Conservation (phyloP, 768 basidiomycete species). For the Tulasnella sp. region DNA sequence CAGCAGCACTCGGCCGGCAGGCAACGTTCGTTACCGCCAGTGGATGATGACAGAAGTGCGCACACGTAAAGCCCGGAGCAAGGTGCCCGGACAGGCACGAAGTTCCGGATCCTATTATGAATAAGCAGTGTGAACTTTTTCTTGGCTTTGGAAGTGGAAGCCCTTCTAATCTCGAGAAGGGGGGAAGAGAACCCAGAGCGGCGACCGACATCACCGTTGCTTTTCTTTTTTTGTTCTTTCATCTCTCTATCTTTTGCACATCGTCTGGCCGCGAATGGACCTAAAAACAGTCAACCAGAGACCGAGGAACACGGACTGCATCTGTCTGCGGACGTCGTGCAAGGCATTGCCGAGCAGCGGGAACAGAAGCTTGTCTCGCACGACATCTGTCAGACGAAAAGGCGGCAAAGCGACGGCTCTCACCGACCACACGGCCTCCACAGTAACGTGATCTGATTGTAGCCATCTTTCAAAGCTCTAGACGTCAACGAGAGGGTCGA, state of each 20-base stretch:
- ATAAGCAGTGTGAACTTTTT: background rate
- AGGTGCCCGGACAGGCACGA: background rate
- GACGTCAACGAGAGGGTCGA: slow-evolving; percentile 9
- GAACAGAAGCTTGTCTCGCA: background rate
- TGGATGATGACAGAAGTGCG: background rate
- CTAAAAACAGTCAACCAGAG: background rate
- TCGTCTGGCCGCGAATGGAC: background rate
- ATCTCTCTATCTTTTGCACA: background rate
- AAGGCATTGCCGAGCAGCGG: background rate
- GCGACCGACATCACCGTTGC: background rate
- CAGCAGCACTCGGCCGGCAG: too few species aligned
- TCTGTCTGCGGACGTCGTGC: background rate
- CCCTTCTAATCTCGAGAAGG: background rate
- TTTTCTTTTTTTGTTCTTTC: background rate
- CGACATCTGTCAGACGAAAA: background rate
- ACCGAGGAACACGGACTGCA: background rate
- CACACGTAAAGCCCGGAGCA: background rate
- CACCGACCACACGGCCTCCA: background rate
- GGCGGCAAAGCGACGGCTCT: background rate
- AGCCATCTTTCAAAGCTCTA: background rate
- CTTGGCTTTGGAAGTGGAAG: background rate
- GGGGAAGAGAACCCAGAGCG: background rate
- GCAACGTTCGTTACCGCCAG: too few species aligned
- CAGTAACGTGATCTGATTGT: slow-evolving; percentile 2
- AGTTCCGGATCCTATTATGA: background rate